phyloP scores from a whole-genome alignment of 78 protist genomes.

The Monosiga brevicollis region DNA sequence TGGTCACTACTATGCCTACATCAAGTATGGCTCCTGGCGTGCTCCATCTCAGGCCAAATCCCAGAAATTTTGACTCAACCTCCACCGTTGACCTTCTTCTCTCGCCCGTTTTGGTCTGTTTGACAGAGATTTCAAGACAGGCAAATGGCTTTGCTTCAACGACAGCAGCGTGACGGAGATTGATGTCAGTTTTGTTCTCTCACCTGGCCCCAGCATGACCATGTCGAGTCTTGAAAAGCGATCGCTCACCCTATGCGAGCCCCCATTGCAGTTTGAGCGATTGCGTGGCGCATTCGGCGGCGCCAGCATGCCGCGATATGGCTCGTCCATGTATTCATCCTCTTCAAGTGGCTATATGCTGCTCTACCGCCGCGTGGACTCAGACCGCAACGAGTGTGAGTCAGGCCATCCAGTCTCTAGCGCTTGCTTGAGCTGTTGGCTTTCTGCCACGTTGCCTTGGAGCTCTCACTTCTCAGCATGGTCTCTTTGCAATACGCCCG shows the following conservation, averaged over 20 bases:
- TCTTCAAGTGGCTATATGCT: constrained; percentile 16
- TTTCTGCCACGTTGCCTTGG: not conserved
- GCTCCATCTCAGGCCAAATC: not conserved
- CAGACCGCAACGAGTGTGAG: not conserved
- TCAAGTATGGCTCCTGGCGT: not conserved
- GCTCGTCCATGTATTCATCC: not conserved
- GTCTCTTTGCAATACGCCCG: no score
- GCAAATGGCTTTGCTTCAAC: constrained; percentile 41
- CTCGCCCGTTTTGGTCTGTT: not conserved
- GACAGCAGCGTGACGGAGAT: constrained; percentile 27
- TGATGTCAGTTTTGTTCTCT: not conserved
- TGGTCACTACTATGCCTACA: constrained; percentile 61
- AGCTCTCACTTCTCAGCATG: no score
- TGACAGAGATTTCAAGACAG: not conserved
- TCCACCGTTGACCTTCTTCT: no score
- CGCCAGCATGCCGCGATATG: not conserved
- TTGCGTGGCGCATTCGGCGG: not conserved
- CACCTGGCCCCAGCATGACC: not conserved
- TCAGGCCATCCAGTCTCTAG: not conserved
- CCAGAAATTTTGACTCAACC: not conserved
- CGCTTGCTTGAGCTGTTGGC: not conserved
- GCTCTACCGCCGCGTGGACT: constrained; percentile 20
- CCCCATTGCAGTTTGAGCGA: not conserved
- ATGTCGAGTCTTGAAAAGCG: not conserved
- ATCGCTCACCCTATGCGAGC: not conserved